Evolutionary conservation across 2,329 filamentous ascomycete species (phyloP), one percentile per base, ranked within the genome.

Genomic region (Coleophoma cylindrospora): DNA sequence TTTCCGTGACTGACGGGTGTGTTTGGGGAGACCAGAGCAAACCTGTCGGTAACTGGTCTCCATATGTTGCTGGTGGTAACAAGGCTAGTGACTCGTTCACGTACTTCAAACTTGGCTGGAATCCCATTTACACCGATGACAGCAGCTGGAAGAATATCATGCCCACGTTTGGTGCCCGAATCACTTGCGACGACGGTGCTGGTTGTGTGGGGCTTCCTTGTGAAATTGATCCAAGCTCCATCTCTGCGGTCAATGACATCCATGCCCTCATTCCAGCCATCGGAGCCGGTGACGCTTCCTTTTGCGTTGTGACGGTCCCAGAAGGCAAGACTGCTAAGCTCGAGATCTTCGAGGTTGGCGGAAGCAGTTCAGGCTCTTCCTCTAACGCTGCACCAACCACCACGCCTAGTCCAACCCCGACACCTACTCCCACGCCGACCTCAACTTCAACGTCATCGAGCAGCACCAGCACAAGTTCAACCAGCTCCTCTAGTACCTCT

Each of bases 1-100:
- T 81, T 43, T 60, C 64, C 27, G 71, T 76, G 6, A 70, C 72
- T 5, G 76, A 82, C 45, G 87, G 79, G 46, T 92, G 88, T 65
- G 68, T 85, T 50, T 91, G 88, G 88, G 86, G 88, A 51, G 78
- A 78, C 41, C 73, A 73, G 9, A 70, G 72, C 38, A 74, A 83
- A 55, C 75, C 85, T 1, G 68, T 82, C 57, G 88, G 87, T 45
- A 91, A 91, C 71, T 91, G 88, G 88, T 74, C 79, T 46, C 83
- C 86, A 2, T 92, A 84, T 62, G 87, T 91, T 55, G 84, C 84
- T 13, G 88, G 88, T 51, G 84, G 86, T 50, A 91, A 91, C 68
- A 83, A 82, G 14, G 82, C 83, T 57, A 59, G 62, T 43, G 74
- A 68, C 47, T 88, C 87, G 46, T 69, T 79, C 53, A 90, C 87